Evolutionary conservation across 2,329 filamentous ascomycete genomes (phyloP).

Genomic region (Cercospora janseana): DNA sequence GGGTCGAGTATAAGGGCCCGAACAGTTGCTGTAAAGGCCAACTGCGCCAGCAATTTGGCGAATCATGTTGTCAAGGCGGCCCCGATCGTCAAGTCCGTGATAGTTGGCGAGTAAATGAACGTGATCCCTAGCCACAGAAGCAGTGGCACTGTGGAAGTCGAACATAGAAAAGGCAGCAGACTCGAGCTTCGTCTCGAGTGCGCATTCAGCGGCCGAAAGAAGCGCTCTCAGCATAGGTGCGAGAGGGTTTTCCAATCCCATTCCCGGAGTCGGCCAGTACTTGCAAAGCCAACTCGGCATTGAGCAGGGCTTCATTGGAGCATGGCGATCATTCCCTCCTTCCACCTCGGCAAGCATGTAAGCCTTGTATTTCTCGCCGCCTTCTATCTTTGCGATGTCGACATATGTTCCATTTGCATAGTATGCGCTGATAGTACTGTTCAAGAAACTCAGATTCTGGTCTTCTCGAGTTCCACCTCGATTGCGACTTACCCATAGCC

Average conservation of each 20-base stretch:
- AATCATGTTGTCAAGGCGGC: too few species aligned
- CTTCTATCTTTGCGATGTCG: conserved; percentile 20
- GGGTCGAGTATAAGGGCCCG: too few species aligned
- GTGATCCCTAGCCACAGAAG: too few species aligned
- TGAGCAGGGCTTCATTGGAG: background rate
- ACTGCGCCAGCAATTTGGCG: too few species aligned
- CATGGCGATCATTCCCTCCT: background rate
- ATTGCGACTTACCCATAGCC: conserved; percentile 8
- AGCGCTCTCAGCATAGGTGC: conserved; percentile 8
- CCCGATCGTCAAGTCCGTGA: too few species aligned
- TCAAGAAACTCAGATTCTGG: background rate
- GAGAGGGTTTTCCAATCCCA: background rate
- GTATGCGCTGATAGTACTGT: background rate
- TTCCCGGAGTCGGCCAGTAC: background rate
- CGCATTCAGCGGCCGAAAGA: conserved; percentile 4
- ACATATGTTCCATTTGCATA: conserved; percentile 7
- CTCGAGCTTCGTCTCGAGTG: too few species aligned
- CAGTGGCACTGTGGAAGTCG: too few species aligned
- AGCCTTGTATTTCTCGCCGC: conserved; percentile 7
- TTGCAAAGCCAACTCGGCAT: background rate
- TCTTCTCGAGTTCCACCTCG: background rate
- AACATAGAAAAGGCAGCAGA: too few species aligned
- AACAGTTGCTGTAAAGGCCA: too few species aligned
- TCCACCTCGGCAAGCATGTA: conserved; percentile 9
- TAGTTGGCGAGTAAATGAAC: too few species aligned